Conservation (phyloP, 768 basidiomycete genomes). For the Phlegmacium glaucopus region DNA sequence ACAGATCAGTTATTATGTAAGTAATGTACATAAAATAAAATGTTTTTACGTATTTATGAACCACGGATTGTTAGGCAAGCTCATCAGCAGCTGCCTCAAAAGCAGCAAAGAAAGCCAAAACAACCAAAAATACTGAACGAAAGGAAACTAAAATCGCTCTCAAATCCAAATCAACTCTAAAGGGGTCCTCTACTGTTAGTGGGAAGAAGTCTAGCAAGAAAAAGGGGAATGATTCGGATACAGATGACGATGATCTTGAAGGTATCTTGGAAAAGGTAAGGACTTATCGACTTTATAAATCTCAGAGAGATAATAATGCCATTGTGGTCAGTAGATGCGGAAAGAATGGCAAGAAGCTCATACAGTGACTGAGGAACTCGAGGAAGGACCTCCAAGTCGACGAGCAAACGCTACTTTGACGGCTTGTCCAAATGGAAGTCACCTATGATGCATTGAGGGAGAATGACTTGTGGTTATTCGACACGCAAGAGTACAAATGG, state of each 20-base stretch:
- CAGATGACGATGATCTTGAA: constrained; percentile 74
- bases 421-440: constrained; percentile 73
- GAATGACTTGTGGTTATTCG: constrained; percentile 88
- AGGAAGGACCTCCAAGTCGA: constrained; percentile 76
- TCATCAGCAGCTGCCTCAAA: background rate
- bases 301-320: constrained; percentile 4
- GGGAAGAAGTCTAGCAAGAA: constrained; percentile 18
- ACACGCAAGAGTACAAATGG: constrained; percentile 87
- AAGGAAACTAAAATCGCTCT: background rate
- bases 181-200: background rate
- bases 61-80: constrained; percentile 47
- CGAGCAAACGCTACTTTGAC: constrained; percentile 84
- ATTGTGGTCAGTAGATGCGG: constrained; percentile 55
- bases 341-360: constrained; percentile 83
- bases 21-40: no score
- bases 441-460: constrained; percentile 83
- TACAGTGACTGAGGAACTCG: constrained; percentile 81
- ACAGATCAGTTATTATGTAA: no score
- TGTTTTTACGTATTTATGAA: no score
- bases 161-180: constrained; percentile 5
- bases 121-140: background rate
- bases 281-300: background rate
- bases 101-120: constrained; percentile 29
- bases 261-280: constrained; percentile 75
- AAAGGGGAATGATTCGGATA: constrained; percentile 43